Base-by-base conservation (phyloP, 2,329 filamentous ascomycete genomes). In the Ophiocordyceps unilateralis region DNA sequence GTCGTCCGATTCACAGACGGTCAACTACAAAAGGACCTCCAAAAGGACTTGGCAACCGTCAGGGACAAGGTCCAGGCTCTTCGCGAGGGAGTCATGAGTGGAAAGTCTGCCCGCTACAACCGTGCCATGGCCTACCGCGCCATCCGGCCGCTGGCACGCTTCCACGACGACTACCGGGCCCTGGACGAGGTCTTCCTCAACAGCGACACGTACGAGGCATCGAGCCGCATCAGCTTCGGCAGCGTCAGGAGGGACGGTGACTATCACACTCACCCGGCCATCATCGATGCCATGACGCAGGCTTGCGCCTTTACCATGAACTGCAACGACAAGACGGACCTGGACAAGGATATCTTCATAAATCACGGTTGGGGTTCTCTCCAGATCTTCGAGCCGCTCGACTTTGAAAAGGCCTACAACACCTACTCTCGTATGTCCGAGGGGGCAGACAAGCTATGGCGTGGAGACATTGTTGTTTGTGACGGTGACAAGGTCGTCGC, bases 311-410 rank as follows among this genome's bases (percentile, higher is more conserved):
- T 75, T 55, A 68, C 74, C 45, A 61, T 73, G 52, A 76, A 76
- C 48, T 70, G 64, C 8, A 70, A 68, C 9, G 72, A 74, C 49
- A 67, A 60, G 23, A 60, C 72, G n/a, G 70, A 76, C 50, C 70
- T 68, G 10, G 61, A 65, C 22, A 66, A 72, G 46, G 61, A 69
- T 46, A 68, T 73, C 40, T 75, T 63, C 55, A 71, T 76, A 48
- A 72, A 69, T 19, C 71, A 74, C 51, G 72, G 72, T 38, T 76
- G 71, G 72, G 66, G 67, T 41, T 69, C 65, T 8, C 55, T 73
- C 50, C 59, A 66, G 39, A 67, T 74, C 49, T 60, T 65, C 4
- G 67, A 71, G 53, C 64, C 61, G 22, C 60, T 74, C 0, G 58
- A 62, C 23, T 50, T 54, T 6, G 51, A 53, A 43, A 72, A 72